Base-by-base conservation (phyloP, 768 basidiomycete species). In the Leccinum barrowsii region DNA sequence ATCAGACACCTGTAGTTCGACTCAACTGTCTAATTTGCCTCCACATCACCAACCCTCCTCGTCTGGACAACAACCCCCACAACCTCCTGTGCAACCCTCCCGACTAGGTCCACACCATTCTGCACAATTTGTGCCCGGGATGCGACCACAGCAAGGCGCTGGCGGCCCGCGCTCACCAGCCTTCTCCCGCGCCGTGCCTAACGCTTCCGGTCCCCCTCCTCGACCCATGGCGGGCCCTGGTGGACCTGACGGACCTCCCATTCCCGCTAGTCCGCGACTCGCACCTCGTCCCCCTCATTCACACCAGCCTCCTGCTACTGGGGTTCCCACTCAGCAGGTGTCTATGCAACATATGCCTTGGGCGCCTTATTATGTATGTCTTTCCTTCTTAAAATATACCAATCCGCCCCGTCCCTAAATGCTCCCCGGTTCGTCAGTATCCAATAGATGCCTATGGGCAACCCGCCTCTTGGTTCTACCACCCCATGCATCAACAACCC, bases 101-200 rank as follows among this genome's bases (percentile, higher is more conserved):
- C 79, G 82, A 64, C 71, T 80, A 57, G 75, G 78, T 58, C 59
- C 77, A 54, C 79, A 78, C 54, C 72, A 75, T 24, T 85, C 69
- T 69, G 64, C 77, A 32, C 65, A 78, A 15, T 86, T 82, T 65
- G 80, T 82, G 30, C 81, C 84, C 17, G 71, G 70, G 54, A 76
- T 80, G 65, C 80, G 81, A 63, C 76, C 71, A 52, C 78, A 74
- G 58, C 74, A 70, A 59, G 78, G 80, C 52, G 75, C 77, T 71
- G 77, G 77, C 56, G 79, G 77, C 24, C 86, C 89, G 44, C 80
- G 86, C 51, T 89, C 89, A 69, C 88, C 88, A 46, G 80, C 80
- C 32, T 89, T 84, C 71, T 63, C 79, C 35, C 83, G 89, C 30
- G 77, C 80, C 50, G 78, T 86, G 72, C 75, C 82, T 5, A 90